Evolutionary conservation across 2,329 filamentous ascomycete genomes (phyloP).

Genomic region (Colletotrichum horii): DNA sequence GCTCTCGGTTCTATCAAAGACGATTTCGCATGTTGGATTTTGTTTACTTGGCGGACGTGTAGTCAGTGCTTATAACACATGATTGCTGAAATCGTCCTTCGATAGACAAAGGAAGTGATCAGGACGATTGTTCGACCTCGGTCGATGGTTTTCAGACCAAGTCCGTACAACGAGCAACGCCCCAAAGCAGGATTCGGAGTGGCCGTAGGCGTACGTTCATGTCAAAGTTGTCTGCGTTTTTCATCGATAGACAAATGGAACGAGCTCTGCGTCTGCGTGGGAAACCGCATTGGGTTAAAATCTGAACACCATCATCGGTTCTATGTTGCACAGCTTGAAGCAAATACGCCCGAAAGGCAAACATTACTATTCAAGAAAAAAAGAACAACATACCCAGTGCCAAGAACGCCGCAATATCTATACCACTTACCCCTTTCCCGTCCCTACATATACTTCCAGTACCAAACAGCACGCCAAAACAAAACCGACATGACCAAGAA

Average conservation of each 20-base stretch:
- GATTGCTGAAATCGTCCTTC: not conserved
- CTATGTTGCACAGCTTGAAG: rapidly evolving
- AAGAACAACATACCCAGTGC: not conserved
- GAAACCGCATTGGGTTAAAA: rapidly evolving
- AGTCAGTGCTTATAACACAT: not conserved
- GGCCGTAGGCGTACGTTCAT: not conserved
- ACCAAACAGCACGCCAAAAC: not conserved
- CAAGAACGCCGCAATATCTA: not conserved
- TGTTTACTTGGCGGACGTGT: not conserved
- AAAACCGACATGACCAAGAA: not conserved
- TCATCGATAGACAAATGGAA: rapidly evolving
- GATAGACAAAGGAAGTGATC: not conserved
- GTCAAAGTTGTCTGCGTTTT: not conserved
- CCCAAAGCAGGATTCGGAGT: too few relatives aligned
- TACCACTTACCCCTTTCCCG: rapidly evolving
- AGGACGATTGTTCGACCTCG: not conserved
- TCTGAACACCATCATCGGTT: not conserved
- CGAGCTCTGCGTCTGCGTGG: rapidly evolving
- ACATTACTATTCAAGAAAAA: rapidly evolving
- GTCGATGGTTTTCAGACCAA: not conserved
- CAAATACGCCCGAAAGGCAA: not conserved
- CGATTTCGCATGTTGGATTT: rapidly evolving
- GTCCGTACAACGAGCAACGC: not conserved
- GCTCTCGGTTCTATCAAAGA: not conserved
- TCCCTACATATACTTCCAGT: not conserved